Evolutionary conservation across 169 alveolate species (phyloP).

Genomic region (Plasmodium vinckei): DNA sequence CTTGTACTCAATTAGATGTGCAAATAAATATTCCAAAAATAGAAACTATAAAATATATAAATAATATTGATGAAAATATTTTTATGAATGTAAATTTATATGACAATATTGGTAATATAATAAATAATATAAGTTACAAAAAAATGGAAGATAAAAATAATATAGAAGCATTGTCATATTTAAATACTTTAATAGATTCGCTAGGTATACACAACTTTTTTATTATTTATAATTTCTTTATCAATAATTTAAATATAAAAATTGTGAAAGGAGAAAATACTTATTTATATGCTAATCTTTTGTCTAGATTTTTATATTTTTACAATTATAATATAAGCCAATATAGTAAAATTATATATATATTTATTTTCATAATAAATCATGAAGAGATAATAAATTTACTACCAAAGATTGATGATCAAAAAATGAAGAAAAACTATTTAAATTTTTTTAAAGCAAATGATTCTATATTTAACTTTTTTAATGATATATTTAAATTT

Average conservation of each 20-base stretch:
- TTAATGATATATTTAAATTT: slow-evolving; percentile 74
- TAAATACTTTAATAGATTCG: slow-evolving; percentile 31
- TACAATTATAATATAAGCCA: slow-evolving; percentile 74
- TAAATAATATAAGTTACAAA: slow-evolving; percentile 72
- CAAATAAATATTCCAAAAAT: slow-evolving; percentile 56
- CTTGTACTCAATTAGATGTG: slow-evolving; percentile 8
- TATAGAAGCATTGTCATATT: slow-evolving; percentile 66
- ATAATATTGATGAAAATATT: slow-evolving; percentile 74
- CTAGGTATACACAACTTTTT: slow-evolving; percentile 75
- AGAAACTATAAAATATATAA: slow-evolving; percentile 71
- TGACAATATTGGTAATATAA: slow-evolving; percentile 69
- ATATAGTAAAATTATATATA: slow-evolving; percentile 76
- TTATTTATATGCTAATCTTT: slow-evolving; percentile 54
- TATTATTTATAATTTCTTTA: slow-evolving; percentile 63
- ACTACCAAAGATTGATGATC: slow-evolving; percentile 75
- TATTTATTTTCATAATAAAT: slow-evolving; percentile 68
- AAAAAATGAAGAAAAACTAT: slow-evolving; percentile 72
- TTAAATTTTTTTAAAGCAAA: slow-evolving; percentile 74
- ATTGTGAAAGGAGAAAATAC: slow-evolving; percentile 73
- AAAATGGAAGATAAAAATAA: slow-evolving; percentile 69
- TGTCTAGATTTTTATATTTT: slow-evolving; percentile 63
- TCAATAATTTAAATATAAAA: slow-evolving; percentile 65
- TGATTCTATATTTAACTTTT: slow-evolving; percentile 73
- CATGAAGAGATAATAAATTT: slow-evolving; percentile 57
- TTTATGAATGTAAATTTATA: slow-evolving; percentile 73